Percentiles rank a stretch among this genome's conserved stretches.
These are phyloP conservation scores for Barbarea vulgaris DNA, from an alignment of 345 rosid genomes.

Conservation along the genomic window DNA sequence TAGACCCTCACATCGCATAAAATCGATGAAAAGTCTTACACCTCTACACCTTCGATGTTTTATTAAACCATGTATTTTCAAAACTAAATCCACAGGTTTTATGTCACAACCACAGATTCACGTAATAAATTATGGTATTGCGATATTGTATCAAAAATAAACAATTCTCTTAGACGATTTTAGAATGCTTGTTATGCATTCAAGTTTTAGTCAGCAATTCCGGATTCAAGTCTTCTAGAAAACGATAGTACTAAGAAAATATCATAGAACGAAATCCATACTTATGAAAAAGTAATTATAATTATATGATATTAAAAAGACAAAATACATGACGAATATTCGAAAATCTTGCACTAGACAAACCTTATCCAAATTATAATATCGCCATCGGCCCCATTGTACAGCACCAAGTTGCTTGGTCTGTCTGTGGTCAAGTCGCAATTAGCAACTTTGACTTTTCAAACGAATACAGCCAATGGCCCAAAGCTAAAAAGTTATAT, in stretches of 20 bases:
- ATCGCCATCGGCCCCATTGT: not conserved
- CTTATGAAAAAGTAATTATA: not conserved
- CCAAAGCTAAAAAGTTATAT: not conserved
- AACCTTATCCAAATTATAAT: conserved; percentile 26
- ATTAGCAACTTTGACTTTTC: conserved; percentile 31
- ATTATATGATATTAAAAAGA: not conserved
- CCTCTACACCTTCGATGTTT: not conserved
- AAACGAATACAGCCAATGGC: conserved; percentile 21
- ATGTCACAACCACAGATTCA: conserved; percentile 3
- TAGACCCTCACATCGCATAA: not conserved
- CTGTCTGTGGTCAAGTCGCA: conserved; percentile 20
- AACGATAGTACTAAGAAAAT: not conserved
- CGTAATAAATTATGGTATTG: not conserved
- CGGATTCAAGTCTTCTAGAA: not conserved
- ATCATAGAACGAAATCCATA: not conserved
- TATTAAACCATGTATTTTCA: not conserved
- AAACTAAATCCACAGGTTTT: conserved; percentile 20
- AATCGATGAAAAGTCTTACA: not conserved
- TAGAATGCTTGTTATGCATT: not conserved
- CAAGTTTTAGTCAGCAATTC: not conserved
- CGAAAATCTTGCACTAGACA: not conserved
- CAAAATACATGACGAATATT: not conserved
- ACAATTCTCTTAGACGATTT: not conserved
- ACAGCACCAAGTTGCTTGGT: not conserved
- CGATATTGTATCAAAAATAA: not conserved